A percentile compares a stretch with the other conserved stretches of the same genome.
Evolutionary conservation across 768 basidiomycete genomes (phyloP).

Genomic region (Boletellus ananas): DNA sequence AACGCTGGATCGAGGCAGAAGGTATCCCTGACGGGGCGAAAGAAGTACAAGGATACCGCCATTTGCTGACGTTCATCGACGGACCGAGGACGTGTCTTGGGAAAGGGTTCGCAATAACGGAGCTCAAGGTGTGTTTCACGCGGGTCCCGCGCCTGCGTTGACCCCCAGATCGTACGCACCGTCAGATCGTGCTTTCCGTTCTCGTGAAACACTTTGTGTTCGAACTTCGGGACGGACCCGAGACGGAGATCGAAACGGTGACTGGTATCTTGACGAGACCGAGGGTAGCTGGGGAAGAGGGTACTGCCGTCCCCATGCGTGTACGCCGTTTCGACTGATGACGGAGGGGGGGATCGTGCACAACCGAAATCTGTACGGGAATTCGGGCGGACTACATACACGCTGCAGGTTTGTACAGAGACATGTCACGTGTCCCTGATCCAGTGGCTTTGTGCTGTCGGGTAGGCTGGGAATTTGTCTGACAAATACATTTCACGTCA

Average conservation of each 20-base stretch:
- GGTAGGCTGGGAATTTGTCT: too few species aligned
- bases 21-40: slow-evolving; percentile 29
- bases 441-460: too few species aligned
- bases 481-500: too few species aligned
- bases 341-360: too few species aligned
- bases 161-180: not conserved
- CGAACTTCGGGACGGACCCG: slow-evolving; percentile 19
- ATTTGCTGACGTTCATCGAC: slow-evolving; percentile 50
- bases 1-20: slow-evolving; percentile 51
- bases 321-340: slow-evolving; percentile 24
- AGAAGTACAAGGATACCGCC: slow-evolving; percentile 46
- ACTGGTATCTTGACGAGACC: slow-evolving; percentile 18
- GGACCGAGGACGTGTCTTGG: slow-evolving; percentile 51
- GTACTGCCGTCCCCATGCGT: slow-evolving; percentile 29
- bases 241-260: slow-evolving; percentile 9
- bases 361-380: too few species aligned
- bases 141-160: not conserved
- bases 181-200: slow-evolving; percentile 41
- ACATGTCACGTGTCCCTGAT: too few species aligned
- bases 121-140: slow-evolving; percentile 28
- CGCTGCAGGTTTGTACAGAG: too few species aligned
- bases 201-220: slow-evolving; percentile 35
- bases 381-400: too few species aligned
- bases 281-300: slow-evolving; percentile 23
- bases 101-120: slow-evolving; percentile 41